Evolutionary conservation across 768 basidiomycete species (phyloP), one percentile per base, ranked within the genome.

Genomic region (Russula compacta): DNA sequence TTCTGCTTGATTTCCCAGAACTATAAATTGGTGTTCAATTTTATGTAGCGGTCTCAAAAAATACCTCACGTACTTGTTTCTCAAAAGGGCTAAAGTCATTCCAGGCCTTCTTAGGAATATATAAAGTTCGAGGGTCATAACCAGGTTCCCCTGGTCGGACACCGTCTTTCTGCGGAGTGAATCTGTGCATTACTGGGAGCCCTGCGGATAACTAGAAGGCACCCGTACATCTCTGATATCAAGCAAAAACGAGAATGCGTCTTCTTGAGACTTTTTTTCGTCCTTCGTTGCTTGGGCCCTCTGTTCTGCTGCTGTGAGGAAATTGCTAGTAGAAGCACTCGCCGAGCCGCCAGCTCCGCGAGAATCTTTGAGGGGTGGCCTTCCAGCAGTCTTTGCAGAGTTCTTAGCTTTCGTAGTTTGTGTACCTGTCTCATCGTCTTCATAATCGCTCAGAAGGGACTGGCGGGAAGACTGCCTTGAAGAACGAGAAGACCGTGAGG

Each of bases 71-170:
- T 12, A 73, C 82, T 82, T 92, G 93, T 67, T 85, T 93, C 75
- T 99, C 97, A 70, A 99, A 99, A 0, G 95, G 93, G 2, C 94
- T 95, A 68, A 99, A 95, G 0, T 77, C 76, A 32, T 77, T 76
- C 92, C 94, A 95, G 0, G 85, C 83, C 46, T 76, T 79, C 33
- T 79, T 72, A 0, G 95, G 95, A 55, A 99, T 81, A 69, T 80
- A 82, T 36, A 98, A 72, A 0, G 97, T 97, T 52, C 95, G 78
- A 6, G 91, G 91, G 68, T 99, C 95, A 68, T 98, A 98, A 14
- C 86, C 83, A 0, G 87, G 83, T 63, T 95, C 82, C n/a, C 82
- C 83, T 29, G 91, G 90, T 58, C 80, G 77, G 53, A 82, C 77
- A 1, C 85, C 82, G 66, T 97, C 92, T 79, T 88, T 93, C 91